Base-by-base conservation (phyloP, 352 stramenopile species). In the Phytophthora vignae region DNA sequence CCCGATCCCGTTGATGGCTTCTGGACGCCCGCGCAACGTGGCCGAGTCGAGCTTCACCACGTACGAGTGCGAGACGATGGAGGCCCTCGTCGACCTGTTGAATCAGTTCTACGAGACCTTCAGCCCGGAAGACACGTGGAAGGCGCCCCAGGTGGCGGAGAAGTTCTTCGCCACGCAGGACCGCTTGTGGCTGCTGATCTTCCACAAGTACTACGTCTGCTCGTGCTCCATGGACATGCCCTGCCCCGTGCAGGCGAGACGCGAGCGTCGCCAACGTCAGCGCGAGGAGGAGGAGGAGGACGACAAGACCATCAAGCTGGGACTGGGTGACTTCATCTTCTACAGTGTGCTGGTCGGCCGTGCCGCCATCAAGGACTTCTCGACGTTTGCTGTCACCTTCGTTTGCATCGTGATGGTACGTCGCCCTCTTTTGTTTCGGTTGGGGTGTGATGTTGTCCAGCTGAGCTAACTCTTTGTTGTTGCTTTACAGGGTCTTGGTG, bases 311-410 rank as follows among this genome's bases (percentile, higher is more conserved):
- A 98, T 98, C 74, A 94, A 98, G 73, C 74, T 98, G 21, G 96
- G 96, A 21, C 78, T 99, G 21, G 98, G 98, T 19, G 98, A 99
- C 79, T 99, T 99, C 75, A 98, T 99, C 57, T 99, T 99, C 75
- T 99, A 99, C 85, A 98, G 88, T 74, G 92, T 99, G 17, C 82
- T 99, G 36, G 96, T 99, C 10, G 96, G 94, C 11, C 97, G 98
- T 50, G 97, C 98, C 46, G 96, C 96, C 17, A 94, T 98, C 46
- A 97, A 96, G 69, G 97, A 98, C 67, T 99, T 99, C 71, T 97
- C 95, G 19, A 96, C 96, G 4, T 99, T 99, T 75, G 91, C 92
- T 4, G 87, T 95, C 31, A 97, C 93, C 53, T 98, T 99, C 54
- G 67, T 99, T 11, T 93, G 84, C 60, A 96, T 97, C 33, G 94